These are phyloP conservation scores for Glebionis coronaria DNA, from an alignment of 129 eudicot genomes.

Conservation along the genomic window DNA sequence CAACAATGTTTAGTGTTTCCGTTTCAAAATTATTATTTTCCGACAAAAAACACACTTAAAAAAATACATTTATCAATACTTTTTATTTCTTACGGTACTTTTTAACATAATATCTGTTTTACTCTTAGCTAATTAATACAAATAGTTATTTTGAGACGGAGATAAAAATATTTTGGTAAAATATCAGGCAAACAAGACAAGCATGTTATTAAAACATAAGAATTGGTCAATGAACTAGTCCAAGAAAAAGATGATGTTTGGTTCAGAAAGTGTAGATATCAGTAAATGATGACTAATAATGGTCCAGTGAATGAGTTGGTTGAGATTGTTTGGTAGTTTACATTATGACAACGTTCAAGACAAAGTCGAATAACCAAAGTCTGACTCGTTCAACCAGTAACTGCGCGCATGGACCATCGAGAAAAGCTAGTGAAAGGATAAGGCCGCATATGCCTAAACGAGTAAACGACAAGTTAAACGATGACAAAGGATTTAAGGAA, in stretches of 20 bases:
- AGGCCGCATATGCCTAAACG: neutral
- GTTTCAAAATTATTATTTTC: too few relatives aligned
- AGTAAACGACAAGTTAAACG: neutral
- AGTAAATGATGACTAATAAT: neutral
- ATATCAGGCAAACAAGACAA: too few relatives aligned
- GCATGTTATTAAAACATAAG: neutral
- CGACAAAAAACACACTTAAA: too few relatives aligned
- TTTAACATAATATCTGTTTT: too few relatives aligned
- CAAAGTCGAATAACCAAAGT: neutral
- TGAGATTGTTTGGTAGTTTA: conserved; percentile 7
- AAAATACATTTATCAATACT: too few relatives aligned
- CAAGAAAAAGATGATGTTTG: neutral
- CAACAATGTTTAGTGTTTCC: conserved; percentile 11
- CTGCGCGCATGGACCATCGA: neutral
- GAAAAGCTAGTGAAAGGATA: conserved; percentile 8
- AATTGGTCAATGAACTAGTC: conserved; percentile 12
- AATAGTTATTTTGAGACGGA: too few relatives aligned
- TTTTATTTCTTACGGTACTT: too few relatives aligned
- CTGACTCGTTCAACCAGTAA: neutral
- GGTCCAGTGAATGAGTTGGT: conserved; percentile 18
- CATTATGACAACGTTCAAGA: conserved; percentile 4
- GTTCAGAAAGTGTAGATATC: conserved; percentile 9
- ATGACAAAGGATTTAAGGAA: neutral
- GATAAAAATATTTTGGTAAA: too few relatives aligned
- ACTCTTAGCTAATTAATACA: too few relatives aligned